Base-by-base conservation (phyloP, 192 early-diverging fungal species). In the Coemansia sp. region DNA sequence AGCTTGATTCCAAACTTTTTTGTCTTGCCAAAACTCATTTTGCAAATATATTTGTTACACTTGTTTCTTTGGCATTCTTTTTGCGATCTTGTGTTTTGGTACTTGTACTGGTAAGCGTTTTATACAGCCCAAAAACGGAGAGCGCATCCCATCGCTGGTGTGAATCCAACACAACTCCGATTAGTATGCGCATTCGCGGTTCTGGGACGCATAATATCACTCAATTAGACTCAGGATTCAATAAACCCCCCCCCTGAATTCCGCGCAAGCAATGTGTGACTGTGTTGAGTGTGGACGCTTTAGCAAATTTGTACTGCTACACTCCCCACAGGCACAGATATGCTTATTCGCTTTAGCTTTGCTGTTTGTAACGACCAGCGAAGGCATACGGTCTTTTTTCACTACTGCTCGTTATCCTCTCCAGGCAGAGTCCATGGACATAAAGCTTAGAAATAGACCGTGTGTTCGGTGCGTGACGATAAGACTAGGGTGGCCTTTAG, bases 1-100 rank as follows among this genome's bases (percentile, higher is more conserved):
- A 20, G n/a, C 17, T 48, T 11, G 45, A 52, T 53, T 52, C 13
- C 20, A 36, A 34, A 15, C 57, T 41, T 66, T 50, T 45, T 58
- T 43, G 29, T 20, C 14, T 66, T 38, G 33, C 14, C 19, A n/a
- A 54, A 13, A 29, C 22, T 35, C 23, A 50, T 61, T 62, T 68
- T 59, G 60, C 54, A 35, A 62, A 62, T 46, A 55, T 61, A 61
- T 40, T 32, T 33, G 9, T 17, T 53, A 10, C 15, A 20, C 52
- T 56, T 32, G 23, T 19, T 25, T 34, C 53, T 61, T 42, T 4
- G 8, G 17, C n/a, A 25, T 34, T 32, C 0, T 34, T 34, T 33
- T 35, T 19, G 55, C 32, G 11, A 19, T 14, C 33, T 36, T 52
- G 10, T 52, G 17, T 50, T 62, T 35, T 34, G 45, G 14, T 43